Conservation (phyloP, 257 asterid species). For the Solanum lycopersicoides region DNA sequence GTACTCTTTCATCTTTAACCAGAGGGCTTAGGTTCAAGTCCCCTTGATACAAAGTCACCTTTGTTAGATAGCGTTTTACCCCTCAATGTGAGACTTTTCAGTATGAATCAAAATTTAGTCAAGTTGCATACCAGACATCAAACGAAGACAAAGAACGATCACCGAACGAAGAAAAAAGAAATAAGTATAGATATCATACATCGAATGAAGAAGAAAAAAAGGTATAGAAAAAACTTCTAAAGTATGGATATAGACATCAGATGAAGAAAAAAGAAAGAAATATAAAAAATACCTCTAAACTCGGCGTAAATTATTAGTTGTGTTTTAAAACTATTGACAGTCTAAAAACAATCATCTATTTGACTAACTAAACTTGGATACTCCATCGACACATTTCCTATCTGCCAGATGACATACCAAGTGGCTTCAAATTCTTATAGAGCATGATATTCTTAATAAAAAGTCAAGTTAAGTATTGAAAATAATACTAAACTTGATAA, state of each 20-base stretch:
- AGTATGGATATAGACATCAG: too few relatives aligned
- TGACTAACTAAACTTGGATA: neutral
- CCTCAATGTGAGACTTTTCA: too few relatives aligned
- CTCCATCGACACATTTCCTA: neutral
- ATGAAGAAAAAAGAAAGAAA: too few relatives aligned
- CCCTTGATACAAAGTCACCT: neutral
- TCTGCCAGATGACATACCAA: neutral
- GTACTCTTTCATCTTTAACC: too few relatives aligned
- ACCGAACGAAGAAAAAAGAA: too few relatives aligned
- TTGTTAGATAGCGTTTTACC: too few relatives aligned
- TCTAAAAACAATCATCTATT: neutral
- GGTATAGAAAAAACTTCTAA: too few relatives aligned
- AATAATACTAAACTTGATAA: too few relatives aligned
- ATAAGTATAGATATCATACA: too few relatives aligned
- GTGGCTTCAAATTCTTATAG: neutral
- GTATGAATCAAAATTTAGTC: neutral
- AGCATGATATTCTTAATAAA: neutral
- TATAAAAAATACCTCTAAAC: neutral
- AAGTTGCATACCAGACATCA: too few relatives aligned
- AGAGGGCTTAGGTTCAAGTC: neutral
- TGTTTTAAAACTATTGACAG: neutral
- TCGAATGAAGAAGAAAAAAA: too few relatives aligned
- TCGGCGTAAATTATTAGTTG: neutral
- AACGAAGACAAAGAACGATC: too few relatives aligned
- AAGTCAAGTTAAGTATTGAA: rapidly evolving